Percentiles rank a stretch among this genome's conserved stretches.
Conservation (phyloP, 371 early-diverging fungal genomes). For the Rhizomucor pusillus region DNA sequence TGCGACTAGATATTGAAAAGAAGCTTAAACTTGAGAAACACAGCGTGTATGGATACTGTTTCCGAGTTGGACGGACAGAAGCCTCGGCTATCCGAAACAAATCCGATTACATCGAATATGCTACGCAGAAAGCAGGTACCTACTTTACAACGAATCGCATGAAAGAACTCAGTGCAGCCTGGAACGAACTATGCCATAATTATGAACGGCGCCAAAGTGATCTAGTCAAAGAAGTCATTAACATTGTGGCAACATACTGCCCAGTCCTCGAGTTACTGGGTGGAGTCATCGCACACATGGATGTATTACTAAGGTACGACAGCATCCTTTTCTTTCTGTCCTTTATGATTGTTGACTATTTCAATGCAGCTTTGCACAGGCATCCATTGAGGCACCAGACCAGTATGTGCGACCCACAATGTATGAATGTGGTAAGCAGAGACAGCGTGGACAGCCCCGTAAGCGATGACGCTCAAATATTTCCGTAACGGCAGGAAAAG, state of each 20-base stretch:
- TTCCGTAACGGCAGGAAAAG: conserved; percentile 41
- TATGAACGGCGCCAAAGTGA: conserved; percentile 73
- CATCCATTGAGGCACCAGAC: conserved; percentile 76
- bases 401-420: conserved; percentile 85
- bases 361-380: conserved; percentile 80
- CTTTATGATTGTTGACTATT: too few species aligned
- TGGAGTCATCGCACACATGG: conserved; percentile 76
- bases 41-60: conserved; percentile 79
- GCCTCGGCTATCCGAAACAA: conserved; percentile 50
- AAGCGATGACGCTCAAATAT: not conserved
- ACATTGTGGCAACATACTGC: conserved; percentile 80
- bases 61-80: conserved; percentile 75
- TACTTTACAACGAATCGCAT: conserved; percentile 80
- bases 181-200: conserved; percentile 45
- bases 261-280: conserved; percentile 79
- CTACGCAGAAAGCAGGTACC: conserved; percentile 90
- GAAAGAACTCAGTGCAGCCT: conserved; percentile 51
- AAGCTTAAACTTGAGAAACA: conserved; percentile 90
- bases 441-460: too few species aligned
- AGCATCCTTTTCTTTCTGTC: too few species aligned
- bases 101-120: conserved; percentile 75
- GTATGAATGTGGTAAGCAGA: conserved; percentile 40
- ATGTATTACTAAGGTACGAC: conserved; percentile 76
- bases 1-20: conserved; percentile 80
- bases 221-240: conserved; percentile 84